Conservation (phyloP, 2,329 filamentous ascomycete genomes). For the Beauveria medogensis region DNA sequence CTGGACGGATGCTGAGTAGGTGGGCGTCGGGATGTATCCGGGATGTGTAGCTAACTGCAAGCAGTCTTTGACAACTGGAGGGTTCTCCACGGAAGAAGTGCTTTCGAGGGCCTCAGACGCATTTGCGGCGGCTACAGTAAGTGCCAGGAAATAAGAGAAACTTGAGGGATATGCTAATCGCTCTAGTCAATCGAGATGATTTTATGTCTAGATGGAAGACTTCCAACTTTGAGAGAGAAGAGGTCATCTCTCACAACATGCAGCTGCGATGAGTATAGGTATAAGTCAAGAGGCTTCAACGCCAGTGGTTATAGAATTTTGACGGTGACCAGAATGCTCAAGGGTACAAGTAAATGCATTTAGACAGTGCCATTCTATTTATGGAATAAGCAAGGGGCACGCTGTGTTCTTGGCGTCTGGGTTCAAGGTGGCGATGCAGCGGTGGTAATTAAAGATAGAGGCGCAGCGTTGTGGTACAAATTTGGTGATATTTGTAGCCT, state of each 20-base stretch:
- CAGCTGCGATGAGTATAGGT: constrained; percentile 15
- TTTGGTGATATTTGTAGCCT: too few species aligned
- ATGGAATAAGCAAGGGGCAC: background rate
- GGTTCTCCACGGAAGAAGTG: constrained; percentile 76
- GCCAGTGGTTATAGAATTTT: background rate
- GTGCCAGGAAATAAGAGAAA: constrained; percentile 25
- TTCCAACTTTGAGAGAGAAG: constrained; percentile 51
- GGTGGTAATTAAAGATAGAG: too few species aligned
- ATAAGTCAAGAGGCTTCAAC: background rate
- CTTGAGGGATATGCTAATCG: constrained; percentile 4
- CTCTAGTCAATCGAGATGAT: constrained; percentile 67
- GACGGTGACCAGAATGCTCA: background rate
- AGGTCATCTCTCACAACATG: constrained; percentile 32
- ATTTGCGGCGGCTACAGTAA: constrained; percentile 88
- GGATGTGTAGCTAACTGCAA: background rate
- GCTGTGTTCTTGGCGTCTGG: background rate
- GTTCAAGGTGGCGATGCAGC: too few species aligned
- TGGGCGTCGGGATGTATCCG: constrained; percentile 13
- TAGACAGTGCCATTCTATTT: background rate
- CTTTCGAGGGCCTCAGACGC: constrained; percentile 74
- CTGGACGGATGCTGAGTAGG: constrained; percentile 69
- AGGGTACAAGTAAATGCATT: background rate
- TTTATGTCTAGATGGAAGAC: constrained; percentile 69
- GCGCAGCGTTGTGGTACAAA: too few species aligned
- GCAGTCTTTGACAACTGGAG: constrained; percentile 94